Conservation (phyloP, 2,329 filamentous ascomycete genomes). For the Escovopsis sp. region DNA sequence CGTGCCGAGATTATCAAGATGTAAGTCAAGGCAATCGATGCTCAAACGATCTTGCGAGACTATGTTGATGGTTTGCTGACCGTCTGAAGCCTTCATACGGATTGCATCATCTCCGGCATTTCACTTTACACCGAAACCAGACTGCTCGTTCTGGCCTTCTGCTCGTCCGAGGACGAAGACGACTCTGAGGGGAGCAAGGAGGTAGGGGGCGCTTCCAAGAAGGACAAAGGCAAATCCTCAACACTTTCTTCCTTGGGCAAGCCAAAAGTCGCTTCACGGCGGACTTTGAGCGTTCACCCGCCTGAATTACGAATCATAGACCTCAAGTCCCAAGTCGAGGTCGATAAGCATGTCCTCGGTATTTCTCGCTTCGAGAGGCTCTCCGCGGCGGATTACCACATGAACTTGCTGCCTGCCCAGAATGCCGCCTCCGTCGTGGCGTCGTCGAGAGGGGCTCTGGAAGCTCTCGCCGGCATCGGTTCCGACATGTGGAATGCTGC, state of each 20-base stretch:
- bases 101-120: conserved; percentile 95
- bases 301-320: conserved; percentile 89
- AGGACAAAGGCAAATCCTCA: conserved; percentile 29
- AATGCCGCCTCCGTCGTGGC: conserved; percentile 48
- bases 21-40: conserved; percentile 33
- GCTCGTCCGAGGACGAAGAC: conserved; percentile 58
- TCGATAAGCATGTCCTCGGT: conserved; percentile 74
- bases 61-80: not conserved
- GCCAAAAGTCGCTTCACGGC: conserved; percentile 49
- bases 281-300: conserved; percentile 64
- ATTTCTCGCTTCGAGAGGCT: conserved; percentile 79
- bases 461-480: conserved; percentile 56
- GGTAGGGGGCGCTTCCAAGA: conserved; percentile 15
- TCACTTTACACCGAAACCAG: conserved; percentile 89
- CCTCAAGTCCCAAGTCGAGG: conserved; percentile 69
- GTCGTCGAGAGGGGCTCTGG: conserved; percentile 58
- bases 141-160: conserved; percentile 82
- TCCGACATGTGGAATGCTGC: conserved; percentile 83
- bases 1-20: conserved; percentile 85
- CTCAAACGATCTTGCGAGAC: too few relatives aligned
- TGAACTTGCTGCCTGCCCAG: conserved; percentile 66
- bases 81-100: conserved; percentile 60
- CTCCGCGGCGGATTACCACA: conserved; percentile 80
- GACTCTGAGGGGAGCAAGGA: conserved; percentile 30
- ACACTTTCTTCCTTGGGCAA: conserved; percentile 37